phyloP scores from a whole-genome alignment of 345 rosid genomes.

The Hevea brasiliensis region DNA sequence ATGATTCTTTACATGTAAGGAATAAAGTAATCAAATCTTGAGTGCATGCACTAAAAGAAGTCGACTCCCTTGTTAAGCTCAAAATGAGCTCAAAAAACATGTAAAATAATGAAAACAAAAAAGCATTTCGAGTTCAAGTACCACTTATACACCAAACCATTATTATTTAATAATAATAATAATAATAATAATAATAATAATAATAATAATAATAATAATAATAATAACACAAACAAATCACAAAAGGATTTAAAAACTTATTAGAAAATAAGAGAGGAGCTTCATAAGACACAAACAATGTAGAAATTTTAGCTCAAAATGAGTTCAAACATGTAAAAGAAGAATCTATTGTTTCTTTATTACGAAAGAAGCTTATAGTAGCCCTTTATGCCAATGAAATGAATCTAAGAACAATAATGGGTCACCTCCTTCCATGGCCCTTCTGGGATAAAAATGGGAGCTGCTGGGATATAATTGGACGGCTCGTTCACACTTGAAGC shows the following conservation, averaged over 20 bases:
- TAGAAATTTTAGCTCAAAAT: neutral
- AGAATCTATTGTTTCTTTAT: too few species aligned
- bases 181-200: too few species aligned
- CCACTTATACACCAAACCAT: too few species aligned
- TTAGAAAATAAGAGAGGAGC: too few species aligned
- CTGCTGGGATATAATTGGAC: slow-evolving; percentile 61
- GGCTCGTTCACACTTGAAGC: slow-evolving; percentile 45
- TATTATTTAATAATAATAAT: too few species aligned
- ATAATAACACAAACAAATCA: too few species aligned
- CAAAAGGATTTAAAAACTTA: neutral
- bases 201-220: too few species aligned
- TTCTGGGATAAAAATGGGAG: slow-evolving; percentile 80
- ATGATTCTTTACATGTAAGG: neutral
- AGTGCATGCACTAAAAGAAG: neutral
- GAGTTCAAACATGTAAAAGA: too few species aligned
- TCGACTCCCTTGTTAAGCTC: neutral
- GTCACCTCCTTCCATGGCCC: slow-evolving; percentile 84
- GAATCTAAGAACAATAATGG: neutral
- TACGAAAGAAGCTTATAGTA: too few species aligned
- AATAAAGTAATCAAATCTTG: neutral
- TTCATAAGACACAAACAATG: too few species aligned
- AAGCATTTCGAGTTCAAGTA: too few species aligned
- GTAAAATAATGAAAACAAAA: too few species aligned
- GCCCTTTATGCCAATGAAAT: neutral
- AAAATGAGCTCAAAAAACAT: neutral